Percentiles rank a stretch among this genome's conserved stretches.
Evolutionary conservation across 257 asterid genomes (phyloP).

Genomic region (Coffea eugenioides): DNA sequence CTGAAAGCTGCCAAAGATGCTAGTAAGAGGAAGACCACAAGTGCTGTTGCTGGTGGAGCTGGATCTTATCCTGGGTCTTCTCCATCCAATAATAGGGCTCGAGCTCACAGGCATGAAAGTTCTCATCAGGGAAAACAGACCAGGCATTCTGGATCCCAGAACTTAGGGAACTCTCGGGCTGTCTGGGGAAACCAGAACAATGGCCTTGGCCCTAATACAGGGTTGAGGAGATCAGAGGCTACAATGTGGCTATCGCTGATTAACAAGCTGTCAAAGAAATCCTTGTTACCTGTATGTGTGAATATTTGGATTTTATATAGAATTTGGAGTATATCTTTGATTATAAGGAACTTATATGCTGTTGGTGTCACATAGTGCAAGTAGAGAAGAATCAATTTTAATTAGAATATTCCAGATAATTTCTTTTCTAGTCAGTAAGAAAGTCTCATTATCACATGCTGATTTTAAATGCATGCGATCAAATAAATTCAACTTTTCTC

Average conservation of each 20-base stretch:
- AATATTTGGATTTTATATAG: not conserved
- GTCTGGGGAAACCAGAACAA: conserved; percentile 52
- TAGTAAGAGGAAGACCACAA: conserved; percentile 51
- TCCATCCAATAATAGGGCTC: conserved; percentile 34
- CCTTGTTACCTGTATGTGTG: conserved; percentile 80
- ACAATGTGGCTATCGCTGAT: conserved; percentile 80
- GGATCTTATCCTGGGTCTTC: conserved; percentile 51
- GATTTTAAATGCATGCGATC: not conserved
- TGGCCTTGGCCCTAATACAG: conserved; percentile 44
- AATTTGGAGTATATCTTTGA: not conserved
- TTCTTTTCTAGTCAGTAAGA: not conserved
- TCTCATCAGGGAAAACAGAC: conserved; percentile 33
- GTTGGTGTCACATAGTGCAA: not conserved
- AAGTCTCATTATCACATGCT: not conserved
- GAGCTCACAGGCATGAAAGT: conserved; percentile 35
- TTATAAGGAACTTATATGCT: not conserved
- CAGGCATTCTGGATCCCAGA: conserved; percentile 40
- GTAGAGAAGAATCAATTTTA: not conserved
- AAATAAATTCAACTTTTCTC: not conserved
- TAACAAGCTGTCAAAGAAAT: conserved; percentile 73
- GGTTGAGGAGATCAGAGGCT: conserved; percentile 85
- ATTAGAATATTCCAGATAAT: not conserved
- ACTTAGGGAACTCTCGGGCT: conserved; percentile 34
- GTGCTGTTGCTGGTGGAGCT: conserved; percentile 43
- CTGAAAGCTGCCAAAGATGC: conserved; percentile 80